Evolutionary conservation across 192 early-diverging fungal genomes (phyloP), one percentile per base, ranked within the genome.

Genomic region (Phlyctochytrium bullatum): DNA sequence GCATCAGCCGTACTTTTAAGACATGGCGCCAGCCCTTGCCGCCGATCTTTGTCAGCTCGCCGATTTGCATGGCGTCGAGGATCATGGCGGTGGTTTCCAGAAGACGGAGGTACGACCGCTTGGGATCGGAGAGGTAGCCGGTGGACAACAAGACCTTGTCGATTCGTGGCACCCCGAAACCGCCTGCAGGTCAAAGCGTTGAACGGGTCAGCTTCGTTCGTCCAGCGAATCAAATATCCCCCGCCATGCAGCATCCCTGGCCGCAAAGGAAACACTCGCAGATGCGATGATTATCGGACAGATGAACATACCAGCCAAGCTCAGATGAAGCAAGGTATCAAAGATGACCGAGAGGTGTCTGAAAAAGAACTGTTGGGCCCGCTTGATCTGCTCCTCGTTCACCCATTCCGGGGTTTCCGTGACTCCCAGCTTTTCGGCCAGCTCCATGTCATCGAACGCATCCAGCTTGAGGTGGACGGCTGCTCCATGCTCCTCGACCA

Each of bases 11-110:
- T 10, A 57, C 25, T 28, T 57, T 57, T 10, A 57, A 10, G 6
- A 57, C 54, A 57, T 57, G 54, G 4, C 16, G 12, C 54, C 54
- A 57, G 4, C 54, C 54, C 27, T 57, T 57, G 12, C 54, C 54
- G 12, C 54, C 54, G 20, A 57, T 10, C 27, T 27, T 10, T 10
- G 27, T 57, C 54, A 57, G 27, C 54, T 28, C 54, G 20, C 54
- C 54, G 27, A 6, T 6, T 27, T 57, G 12, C 54, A 57, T 57
- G 20, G 54, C 12, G 27, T 57, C 54, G 12, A 57, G 12, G 27
- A 57, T 57, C 54, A 57, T 57, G 12, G 6, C 4, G 27, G 12
- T 27, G 20, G 54, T 57, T 25, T 57, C 54, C 12, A 57, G 20
- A 6, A 57, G 27, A 14, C 54, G 16, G 6, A 10, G 54, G 27